Percentiles rank a stretch among this genome's conserved stretches.
phyloP scores from a whole-genome alignment of 164 flowering plant genomes.

The Malania oleifera region DNA sequence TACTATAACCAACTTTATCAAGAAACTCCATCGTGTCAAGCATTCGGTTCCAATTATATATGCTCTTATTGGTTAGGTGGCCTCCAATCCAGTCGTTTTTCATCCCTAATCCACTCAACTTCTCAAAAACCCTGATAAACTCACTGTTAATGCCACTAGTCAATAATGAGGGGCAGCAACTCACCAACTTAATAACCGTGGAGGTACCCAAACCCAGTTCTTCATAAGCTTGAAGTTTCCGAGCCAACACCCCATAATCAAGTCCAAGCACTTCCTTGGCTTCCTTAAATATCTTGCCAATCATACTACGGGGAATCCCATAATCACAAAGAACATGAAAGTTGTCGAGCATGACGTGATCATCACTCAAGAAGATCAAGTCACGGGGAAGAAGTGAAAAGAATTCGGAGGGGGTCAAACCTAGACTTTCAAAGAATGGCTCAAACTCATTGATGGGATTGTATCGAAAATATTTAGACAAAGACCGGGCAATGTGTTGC shows the following conservation, averaged over 20 bases:
- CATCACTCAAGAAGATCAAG: conserved; percentile 54
- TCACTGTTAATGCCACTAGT: conserved; percentile 32
- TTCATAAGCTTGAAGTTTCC: conserved; percentile 50
- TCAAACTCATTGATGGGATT: conserved; percentile 68
- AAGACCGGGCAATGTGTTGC: conserved; percentile 25
- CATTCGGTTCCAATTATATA: conserved; percentile 44
- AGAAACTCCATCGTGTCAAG: conserved; percentile 38
- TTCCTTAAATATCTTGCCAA: conserved; percentile 54
- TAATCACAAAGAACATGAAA: conserved; percentile 47
- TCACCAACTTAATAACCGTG: conserved; percentile 41
- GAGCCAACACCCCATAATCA: conserved; percentile 37
- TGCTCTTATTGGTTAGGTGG: conserved; percentile 22
- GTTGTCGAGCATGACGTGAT: conserved; percentile 45
- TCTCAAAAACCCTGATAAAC: conserved; percentile 32
- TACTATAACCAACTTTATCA: conserved; percentile 38
- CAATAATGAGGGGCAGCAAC: conserved; percentile 44
- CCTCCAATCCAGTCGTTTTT: conserved; percentile 41
- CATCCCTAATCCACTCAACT: conserved; percentile 34
- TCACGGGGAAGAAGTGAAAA: conserved; percentile 35
- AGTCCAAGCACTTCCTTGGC: conserved; percentile 39
- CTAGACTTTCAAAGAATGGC: conserved; percentile 68
- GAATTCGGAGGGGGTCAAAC: conserved; percentile 41
- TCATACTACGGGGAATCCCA: conserved; percentile 51
- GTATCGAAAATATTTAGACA: conserved; percentile 39
- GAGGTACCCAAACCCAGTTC: conserved; percentile 35